Conservation (phyloP, 305 asterid genomes). For the Vinca major region DNA sequence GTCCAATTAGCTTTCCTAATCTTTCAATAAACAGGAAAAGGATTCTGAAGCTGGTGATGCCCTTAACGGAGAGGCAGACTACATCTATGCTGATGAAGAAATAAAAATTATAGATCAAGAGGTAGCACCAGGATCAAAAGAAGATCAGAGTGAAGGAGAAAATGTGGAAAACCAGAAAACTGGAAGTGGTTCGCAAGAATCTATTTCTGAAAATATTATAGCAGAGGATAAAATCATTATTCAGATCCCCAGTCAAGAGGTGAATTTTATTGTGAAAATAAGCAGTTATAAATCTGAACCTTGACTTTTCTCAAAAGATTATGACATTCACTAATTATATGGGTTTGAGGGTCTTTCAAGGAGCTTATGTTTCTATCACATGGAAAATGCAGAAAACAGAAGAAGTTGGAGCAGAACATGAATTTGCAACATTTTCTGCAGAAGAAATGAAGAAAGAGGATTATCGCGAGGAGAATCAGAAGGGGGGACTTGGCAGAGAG, state of each 20-base stretch:
- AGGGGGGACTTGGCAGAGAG: slow-evolving; percentile 14
- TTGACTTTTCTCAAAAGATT: background rate
- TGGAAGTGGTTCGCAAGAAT: background rate
- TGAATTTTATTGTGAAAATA: background rate
- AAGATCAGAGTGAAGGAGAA: too few relatives aligned
- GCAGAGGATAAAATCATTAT: background rate
- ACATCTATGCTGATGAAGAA: too few relatives aligned
- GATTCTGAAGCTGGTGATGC: slow-evolving; percentile 10
- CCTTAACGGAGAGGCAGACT: background rate
- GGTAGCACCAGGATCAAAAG: too few relatives aligned
- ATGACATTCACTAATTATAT: background rate
- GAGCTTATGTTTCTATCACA: background rate
- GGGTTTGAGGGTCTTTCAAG: background rate
- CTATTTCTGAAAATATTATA: background rate
- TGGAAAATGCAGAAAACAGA: slow-evolving; percentile 1
- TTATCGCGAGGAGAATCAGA: slow-evolving; percentile 11
- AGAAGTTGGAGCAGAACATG: slow-evolving; percentile 2
- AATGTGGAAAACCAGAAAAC: background rate
- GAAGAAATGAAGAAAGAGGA: slow-evolving; percentile 11
- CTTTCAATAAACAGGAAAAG: slow-evolving; percentile 15
- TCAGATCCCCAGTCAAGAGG: background rate
- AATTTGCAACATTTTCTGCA: slow-evolving; percentile 6
- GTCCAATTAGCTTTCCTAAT: background rate
- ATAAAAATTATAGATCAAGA: too few relatives aligned
- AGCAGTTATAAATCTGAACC: background rate